These are phyloP conservation scores for Tolypocladium nubicola DNA, from an alignment of 2,329 filamentous ascomycete genomes.

Conservation along the genomic window DNA sequence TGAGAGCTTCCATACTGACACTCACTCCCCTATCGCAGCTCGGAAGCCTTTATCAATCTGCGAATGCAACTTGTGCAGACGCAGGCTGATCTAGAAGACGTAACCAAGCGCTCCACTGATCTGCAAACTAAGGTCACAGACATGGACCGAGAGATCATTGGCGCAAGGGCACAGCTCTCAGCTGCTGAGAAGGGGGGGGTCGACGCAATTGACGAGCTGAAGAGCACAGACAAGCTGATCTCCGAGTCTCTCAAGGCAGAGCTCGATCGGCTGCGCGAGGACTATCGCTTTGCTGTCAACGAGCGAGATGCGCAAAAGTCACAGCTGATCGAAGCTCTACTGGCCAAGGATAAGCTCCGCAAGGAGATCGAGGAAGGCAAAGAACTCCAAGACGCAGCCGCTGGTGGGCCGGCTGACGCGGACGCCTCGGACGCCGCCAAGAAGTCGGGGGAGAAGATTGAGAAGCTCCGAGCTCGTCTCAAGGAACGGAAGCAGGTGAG, in stretches of 20 bases:
- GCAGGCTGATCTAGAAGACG: constrained; percentile 35
- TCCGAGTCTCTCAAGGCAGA: constrained; percentile 48
- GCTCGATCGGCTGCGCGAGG: constrained; percentile 42
- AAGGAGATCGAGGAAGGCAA: constrained; percentile 39
- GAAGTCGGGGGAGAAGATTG: constrained; percentile 41
- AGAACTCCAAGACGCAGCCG: constrained; percentile 27
- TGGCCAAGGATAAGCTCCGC: constrained; percentile 49
- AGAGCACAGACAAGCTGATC: constrained; percentile 48
- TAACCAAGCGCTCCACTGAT: constrained; percentile 28
- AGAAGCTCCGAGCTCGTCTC: constrained; percentile 44
- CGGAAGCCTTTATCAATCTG: constrained; percentile 40
- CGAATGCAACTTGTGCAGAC: constrained; percentile 35
- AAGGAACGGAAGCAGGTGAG: constrained; percentile 51
- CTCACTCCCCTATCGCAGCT: constrained; percentile 32
- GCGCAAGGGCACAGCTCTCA: constrained; percentile 40
- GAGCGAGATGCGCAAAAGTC: constrained; percentile 48
- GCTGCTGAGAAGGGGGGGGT: constrained; percentile 43
- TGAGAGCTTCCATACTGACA: constrained; percentile 25
- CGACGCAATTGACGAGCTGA: constrained; percentile 46
- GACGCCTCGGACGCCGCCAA: constrained; percentile 23
- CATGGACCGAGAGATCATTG: constrained; percentile 43
- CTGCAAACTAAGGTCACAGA: constrained; percentile 40
- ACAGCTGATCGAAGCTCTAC: constrained; percentile 48
- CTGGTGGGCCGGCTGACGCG: constrained; percentile 22
- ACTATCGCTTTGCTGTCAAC: constrained; percentile 34